Base-by-base conservation (phyloP, 2,329 filamentous ascomycete species). In the Pseudocercospora cruenta region DNA sequence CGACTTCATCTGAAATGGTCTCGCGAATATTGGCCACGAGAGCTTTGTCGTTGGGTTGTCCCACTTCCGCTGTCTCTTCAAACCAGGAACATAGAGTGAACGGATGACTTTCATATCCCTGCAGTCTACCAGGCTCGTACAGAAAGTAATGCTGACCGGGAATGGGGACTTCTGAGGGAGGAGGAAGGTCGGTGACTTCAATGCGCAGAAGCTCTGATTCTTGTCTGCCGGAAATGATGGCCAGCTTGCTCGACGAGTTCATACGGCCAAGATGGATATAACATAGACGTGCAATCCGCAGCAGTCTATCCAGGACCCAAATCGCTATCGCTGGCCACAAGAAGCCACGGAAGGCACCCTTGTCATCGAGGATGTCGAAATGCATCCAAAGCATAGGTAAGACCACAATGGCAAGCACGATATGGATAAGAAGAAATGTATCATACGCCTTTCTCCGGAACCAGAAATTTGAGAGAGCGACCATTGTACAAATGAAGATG, bases 351-450 rank as follows among this genome's bases (percentile, higher is more conserved):
- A 81, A 87, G 49, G 80, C 74, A n/a, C 81, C 81, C 3, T 77
- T 72, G 63, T 86, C 85, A n/a, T 86, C 84, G n/a, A 86, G 78
- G 64, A 85, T 76, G 69, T 88, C 78, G 60, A 82, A 82, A 26
- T 84, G 83, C 81, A 87, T 83, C 0, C 81, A 81, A 36, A 82
- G 72, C 1, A 51, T 51, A 9, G 47, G 47, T 12, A 88, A 70
- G 0, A 85, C 72, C 0, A 85, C 73, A 9, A 86, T 74, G 0
- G 87, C 83, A 10, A 88, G 75, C 2, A 80, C 74, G 7, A 87
- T 85, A 65, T 88, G 84, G 1, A 83, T 47, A 6, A 83, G 66
- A 4, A 86, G 74, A 65, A 86, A 86, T 0, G 79, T n/a, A 66
- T 87, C 85, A 67, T 87, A 89, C 14, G 81, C 79, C 9, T 80